phyloP scores from a whole-genome alignment of 495 filamentous ascomycete genomes.

The Cairneyella variabilis region DNA sequence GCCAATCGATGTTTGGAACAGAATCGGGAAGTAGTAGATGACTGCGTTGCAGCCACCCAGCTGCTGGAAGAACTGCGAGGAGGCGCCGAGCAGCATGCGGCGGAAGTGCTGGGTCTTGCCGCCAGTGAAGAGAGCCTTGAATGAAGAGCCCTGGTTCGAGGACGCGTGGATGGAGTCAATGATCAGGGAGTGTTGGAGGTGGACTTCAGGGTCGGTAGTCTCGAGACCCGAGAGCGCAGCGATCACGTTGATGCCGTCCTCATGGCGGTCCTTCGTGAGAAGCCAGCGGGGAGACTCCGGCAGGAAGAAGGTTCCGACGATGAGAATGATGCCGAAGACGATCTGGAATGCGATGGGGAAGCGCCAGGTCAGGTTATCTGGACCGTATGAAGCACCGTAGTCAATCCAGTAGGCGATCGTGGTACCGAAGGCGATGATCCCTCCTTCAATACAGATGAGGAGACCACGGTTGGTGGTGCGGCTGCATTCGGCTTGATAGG shows the following conservation, averaged over 20 bases:
- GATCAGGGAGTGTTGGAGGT: slow-evolving; percentile 57
- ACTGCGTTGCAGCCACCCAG: slow-evolving; percentile 75
- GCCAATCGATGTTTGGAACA: slow-evolving; percentile 64
- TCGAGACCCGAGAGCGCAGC: slow-evolving; percentile 62
- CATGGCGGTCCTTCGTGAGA: slow-evolving; percentile 59
- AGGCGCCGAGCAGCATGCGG: slow-evolving; percentile 56
- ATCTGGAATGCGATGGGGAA: slow-evolving; percentile 84
- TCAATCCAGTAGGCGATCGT: slow-evolving; percentile 83
- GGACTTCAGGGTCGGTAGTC: slow-evolving; percentile 51
- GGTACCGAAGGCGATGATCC: slow-evolving; percentile 72
- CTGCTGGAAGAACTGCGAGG: slow-evolving; percentile 75
- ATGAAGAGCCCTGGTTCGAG: slow-evolving; percentile 52
- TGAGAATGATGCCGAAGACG: slow-evolving; percentile 65
- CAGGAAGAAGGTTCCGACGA: slow-evolving; percentile 58
- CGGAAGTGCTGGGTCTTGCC: slow-evolving; percentile 66
- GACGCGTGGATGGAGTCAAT: slow-evolving; percentile 61
- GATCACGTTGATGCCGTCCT: slow-evolving; percentile 66
- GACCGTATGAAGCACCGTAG: slow-evolving; percentile 69
- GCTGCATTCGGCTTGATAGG: slow-evolving; percentile 76
- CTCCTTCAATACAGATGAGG: slow-evolving; percentile 81
- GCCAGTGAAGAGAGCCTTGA: slow-evolving; percentile 53
- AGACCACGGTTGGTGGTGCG: slow-evolving; percentile 75
- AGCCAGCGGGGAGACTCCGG: slow-evolving; percentile 79
- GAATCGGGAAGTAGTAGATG: slow-evolving; percentile 79
- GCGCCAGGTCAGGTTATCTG: slow-evolving; percentile 63